Evolutionary conservation across 2,329 filamentous ascomycete genomes (phyloP), one percentile per base, ranked within the genome.

Genomic region (Colletotrichum ledebouriae): DNA sequence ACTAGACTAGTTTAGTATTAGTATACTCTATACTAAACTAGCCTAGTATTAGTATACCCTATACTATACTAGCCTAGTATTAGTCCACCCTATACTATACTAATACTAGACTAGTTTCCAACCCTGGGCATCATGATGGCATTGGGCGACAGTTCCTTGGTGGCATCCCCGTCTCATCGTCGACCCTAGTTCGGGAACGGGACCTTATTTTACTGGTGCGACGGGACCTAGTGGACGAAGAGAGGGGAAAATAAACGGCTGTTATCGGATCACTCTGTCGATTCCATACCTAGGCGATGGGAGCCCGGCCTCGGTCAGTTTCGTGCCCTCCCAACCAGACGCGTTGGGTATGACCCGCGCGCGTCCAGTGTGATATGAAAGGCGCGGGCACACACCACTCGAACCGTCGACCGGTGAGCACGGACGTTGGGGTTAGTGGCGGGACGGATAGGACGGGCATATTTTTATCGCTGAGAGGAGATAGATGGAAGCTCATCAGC

Each of bases 161-260:
- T 42, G 42, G 39, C 62, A 64, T 67, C 62, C 62, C 39, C 49
- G 63, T 62, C 62, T 52, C 39, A 22, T 61, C 7, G 47, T 59
- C 44, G 39, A 63, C 59, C 42, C 55, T 55, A 39, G 61, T 34
- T 15, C 60, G 46, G 64, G 37, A 53, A 59, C 53, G 65, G 59
- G 64, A 34, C 52, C 52, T 65, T 41, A n/a, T 47, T 68, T 55
- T n/a, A 53, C 41, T 47, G 65, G 65, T 64, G 65, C 29, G 55
- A 68, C 60, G 60, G 29, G 53, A 50, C 47, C 41, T 37, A 46
- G 55, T 55, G 49, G 49, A n/a, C 49, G 11, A 33, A 17, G 49
- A 29, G 34, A 55, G 25, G 25, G 44, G 46, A 17, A 22, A 20
- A 22, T 44, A 42, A 59, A 59, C 33, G 46, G 46, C 46, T 15